phyloP scores from a whole-genome alignment of 225 moss, liverwort and hornwort genomes.

The Lunularia cruciata region DNA sequence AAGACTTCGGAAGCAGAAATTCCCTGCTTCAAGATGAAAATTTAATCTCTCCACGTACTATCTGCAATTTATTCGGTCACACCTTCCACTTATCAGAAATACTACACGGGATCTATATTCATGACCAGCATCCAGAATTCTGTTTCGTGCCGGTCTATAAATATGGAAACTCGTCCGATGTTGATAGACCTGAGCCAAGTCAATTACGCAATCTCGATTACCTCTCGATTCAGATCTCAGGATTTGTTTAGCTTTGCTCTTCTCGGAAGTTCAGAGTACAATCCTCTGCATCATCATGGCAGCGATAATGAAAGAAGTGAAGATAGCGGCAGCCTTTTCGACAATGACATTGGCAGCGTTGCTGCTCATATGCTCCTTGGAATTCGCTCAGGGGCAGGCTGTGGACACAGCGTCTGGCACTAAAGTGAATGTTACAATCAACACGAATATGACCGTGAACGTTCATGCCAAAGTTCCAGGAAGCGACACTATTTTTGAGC shows the following conservation, averaged over 20 bases:
- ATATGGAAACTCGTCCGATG: neutral
- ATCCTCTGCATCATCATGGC: neutral
- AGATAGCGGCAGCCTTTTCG: neutral
- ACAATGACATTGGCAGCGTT: neutral
- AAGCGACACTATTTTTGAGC: neutral
- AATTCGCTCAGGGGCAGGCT: neutral
- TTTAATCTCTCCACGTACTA: neutral
- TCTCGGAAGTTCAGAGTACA: neutral
- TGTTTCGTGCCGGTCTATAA: too few species aligned
- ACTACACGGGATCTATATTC: too few species aligned
- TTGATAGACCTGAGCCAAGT: neutral
- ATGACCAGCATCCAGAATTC: too few species aligned
- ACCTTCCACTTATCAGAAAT: neutral
- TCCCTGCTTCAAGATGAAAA: neutral
- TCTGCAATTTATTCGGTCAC: neutral
- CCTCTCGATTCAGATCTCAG: too few species aligned
- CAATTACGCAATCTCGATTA: neutral
- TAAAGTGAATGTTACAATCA: conserved; percentile 2
- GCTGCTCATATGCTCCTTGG: neutral
- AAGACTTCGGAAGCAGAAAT: neutral
- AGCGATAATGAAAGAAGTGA: neutral
- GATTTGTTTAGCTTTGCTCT: neutral
- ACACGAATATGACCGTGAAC: conserved; percentile 6
- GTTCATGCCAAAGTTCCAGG: conserved; percentile 12
- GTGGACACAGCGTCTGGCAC: neutral